A percentile compares a stretch with the other conserved stretches of the same genome.
phyloP scores from a whole-genome alignment of 2,329 filamentous ascomycete genomes.

The Chaetomium sp. region DNA sequence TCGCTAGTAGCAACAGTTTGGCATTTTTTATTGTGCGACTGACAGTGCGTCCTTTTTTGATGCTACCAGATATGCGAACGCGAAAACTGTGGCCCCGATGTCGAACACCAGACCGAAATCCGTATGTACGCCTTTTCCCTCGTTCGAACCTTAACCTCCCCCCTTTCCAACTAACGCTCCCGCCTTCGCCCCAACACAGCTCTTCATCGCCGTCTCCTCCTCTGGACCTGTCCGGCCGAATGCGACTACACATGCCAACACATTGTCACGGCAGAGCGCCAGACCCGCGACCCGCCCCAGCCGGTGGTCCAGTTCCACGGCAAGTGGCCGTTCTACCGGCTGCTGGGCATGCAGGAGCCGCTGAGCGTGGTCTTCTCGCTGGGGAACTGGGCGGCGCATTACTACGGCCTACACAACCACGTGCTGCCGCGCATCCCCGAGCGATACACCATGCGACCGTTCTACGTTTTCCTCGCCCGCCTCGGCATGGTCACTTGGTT shows the following conservation, averaged over 20 bases:
- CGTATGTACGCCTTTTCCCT: constrained; percentile 49
- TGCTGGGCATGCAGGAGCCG: constrained; percentile 91
- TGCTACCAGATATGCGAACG: constrained; percentile 61
- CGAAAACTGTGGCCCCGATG: constrained; percentile 68
- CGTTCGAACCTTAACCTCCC: constrained; percentile 4
- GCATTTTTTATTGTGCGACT: neutral
- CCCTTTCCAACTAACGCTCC: constrained; percentile 5
- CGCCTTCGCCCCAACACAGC: constrained; percentile 45
- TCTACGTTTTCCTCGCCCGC: constrained; percentile 74
- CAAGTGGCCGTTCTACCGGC: constrained; percentile 94
- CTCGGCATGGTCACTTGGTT: constrained; percentile 79
- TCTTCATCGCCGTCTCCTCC: constrained; percentile 72
- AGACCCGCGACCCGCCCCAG: constrained; percentile 49
- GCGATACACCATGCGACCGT: constrained; percentile 68
- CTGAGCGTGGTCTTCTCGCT: constrained; percentile 90
- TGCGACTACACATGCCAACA: constrained; percentile 99
- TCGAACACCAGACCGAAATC: constrained; percentile 50
- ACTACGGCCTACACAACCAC: constrained; percentile 63
- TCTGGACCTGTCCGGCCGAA: constrained; percentile 89
- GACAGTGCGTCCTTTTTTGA: too few relatives aligned
- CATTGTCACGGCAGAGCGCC: constrained; percentile 69
- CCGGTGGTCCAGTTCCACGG: constrained; percentile 89
- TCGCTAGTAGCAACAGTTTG: neutral
- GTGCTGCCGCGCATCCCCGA: constrained; percentile 64
- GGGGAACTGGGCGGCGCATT: constrained; percentile 83